Evolutionary conservation across 1,139 yeast species (phyloP).

Genomic region (Pneumocystis canis): DNA sequence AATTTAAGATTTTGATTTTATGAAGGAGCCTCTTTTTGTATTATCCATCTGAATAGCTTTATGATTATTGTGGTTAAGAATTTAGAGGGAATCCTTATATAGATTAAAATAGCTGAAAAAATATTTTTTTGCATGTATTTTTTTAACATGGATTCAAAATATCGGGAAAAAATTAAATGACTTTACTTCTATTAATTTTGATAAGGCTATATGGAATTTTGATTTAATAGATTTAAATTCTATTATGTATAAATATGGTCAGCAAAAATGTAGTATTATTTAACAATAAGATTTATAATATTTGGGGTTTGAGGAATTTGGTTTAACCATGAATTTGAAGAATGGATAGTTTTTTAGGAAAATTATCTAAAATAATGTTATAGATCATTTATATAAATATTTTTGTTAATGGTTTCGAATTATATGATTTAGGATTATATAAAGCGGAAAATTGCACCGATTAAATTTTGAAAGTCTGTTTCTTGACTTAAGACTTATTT

Average conservation of each 20-base stretch:
- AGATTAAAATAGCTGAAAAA: constrained; percentile 40
- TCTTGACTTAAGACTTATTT: constrained; percentile 59
- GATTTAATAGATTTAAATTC: constrained; percentile 59
- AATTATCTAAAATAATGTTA: constrained; percentile 53
- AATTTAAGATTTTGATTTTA: constrained; percentile 28
- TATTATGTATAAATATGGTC: constrained; percentile 60
- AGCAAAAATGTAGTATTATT: constrained; percentile 79
- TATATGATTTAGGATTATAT: constrained; percentile 50
- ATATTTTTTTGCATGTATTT: constrained; percentile 84
- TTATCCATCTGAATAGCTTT: constrained; percentile 42
- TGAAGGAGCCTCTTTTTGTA: constrained; percentile 53
- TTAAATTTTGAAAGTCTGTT: constrained; percentile 35
- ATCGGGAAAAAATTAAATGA: constrained; percentile 51
- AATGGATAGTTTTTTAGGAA: constrained; percentile 62
- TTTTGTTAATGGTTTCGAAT: constrained; percentile 78
- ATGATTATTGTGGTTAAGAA: constrained; percentile 25
- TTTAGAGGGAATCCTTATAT: constrained; percentile 27
- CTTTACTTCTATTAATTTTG: constrained; percentile 56
- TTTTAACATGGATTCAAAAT: constrained; percentile 46
- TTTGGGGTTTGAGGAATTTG: constrained; percentile 60
- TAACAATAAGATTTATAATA: constrained; percentile 51
- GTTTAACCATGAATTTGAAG: constrained; percentile 86
- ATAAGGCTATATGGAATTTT: constrained; percentile 50
- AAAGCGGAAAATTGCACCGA: constrained; percentile 34
- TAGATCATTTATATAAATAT: constrained; percentile 71